Conservation (phyloP, 2,329 filamentous ascomycete genomes). For the Colletotrichum sp. region DNA sequence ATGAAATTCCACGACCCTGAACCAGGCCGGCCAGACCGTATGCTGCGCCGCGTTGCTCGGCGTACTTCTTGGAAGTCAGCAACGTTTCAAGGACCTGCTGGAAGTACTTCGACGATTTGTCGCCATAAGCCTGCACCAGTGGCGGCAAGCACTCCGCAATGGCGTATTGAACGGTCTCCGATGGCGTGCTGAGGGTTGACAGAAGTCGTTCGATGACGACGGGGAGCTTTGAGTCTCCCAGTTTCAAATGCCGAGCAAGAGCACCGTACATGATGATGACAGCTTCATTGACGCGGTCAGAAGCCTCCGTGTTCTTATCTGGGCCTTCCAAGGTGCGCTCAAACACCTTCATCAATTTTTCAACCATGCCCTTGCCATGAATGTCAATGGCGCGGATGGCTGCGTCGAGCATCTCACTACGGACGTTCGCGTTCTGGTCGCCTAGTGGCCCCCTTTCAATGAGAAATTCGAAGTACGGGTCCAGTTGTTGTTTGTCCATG, state of each 20-base stretch:
- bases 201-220: constrained; percentile 87
- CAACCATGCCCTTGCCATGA: constrained; percentile 82
- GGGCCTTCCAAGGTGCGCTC: constrained; percentile 86
- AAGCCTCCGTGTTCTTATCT: constrained; percentile 79
- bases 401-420: constrained; percentile 90
- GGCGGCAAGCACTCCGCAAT: constrained; percentile 94
- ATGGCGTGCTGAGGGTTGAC: constrained; percentile 88
- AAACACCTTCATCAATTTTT: constrained; percentile 90
- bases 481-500: constrained; percentile 72
- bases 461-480: constrained; percentile 82
- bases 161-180: constrained; percentile 95
- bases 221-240: constrained; percentile 86
- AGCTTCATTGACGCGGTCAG: constrained; percentile 93
- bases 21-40: constrained; percentile 94
- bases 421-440: constrained; percentile 77
- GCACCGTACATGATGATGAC: constrained; percentile 98
- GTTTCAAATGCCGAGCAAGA: constrained; percentile 82
- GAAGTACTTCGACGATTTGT: constrained; percentile 81
- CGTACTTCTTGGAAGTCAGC: constrained; percentile 89
- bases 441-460: constrained; percentile 88
- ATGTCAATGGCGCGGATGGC: constrained; percentile 80
- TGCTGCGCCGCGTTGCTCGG: constrained; percentile 88
- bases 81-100: constrained; percentile 81
- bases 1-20: constrained; percentile 82
- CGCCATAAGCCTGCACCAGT: constrained; percentile 79